Evolutionary conservation across 2,329 filamentous ascomycete genomes (phyloP), one percentile per base, ranked within the genome.

Genomic region (Acrodontium crateriforme): DNA sequence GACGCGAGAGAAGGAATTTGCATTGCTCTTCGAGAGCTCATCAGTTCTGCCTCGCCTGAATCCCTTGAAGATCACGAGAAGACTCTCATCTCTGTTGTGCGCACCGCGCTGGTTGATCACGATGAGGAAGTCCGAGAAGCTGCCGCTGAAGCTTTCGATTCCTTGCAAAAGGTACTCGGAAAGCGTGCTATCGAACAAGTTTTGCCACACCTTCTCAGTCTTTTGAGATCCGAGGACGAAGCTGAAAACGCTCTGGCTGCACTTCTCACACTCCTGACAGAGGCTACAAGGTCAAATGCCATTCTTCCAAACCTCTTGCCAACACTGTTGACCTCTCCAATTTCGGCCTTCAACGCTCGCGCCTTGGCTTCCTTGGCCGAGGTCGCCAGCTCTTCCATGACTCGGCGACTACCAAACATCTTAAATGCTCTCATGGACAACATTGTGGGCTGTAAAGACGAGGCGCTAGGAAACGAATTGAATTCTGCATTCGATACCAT

Each of bases 1-100:
- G 85, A 95, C 59, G 79, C 87, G 36, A 89, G 83, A 58, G 85
- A 98, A 58, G 89, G 89, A 55, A 98, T 98, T 40, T 95, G 89
- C 55, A 82, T 98, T 50, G 89, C 91, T 19, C 67, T 98, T 37
- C 80, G 83, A 45, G 91, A 98, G 55, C 73, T 98, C 30, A 92
- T 98, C 40, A 70, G 77, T 10, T 87, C 89, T 27, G 84, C 89
- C 12, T 80, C 84, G 4, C 71, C 78, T 16, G 89, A 98, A 36
- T 76, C 84, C 19, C 65, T 98, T 23, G 84, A 93, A 50, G 84
- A 92, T 38, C 85, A 94, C 49, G 87, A 98, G 53, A 89, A 89
- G 65, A 85, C 79, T 3, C 71, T 98, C 35, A 91, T 95, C 40
- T 84, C 84, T 10, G 87, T 95, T 31, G 83, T 98, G 25, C 78